Evolutionary conservation across 495 filamentous ascomycete genomes (phyloP).

Genomic region (Saxophila tyrrhenica): DNA sequence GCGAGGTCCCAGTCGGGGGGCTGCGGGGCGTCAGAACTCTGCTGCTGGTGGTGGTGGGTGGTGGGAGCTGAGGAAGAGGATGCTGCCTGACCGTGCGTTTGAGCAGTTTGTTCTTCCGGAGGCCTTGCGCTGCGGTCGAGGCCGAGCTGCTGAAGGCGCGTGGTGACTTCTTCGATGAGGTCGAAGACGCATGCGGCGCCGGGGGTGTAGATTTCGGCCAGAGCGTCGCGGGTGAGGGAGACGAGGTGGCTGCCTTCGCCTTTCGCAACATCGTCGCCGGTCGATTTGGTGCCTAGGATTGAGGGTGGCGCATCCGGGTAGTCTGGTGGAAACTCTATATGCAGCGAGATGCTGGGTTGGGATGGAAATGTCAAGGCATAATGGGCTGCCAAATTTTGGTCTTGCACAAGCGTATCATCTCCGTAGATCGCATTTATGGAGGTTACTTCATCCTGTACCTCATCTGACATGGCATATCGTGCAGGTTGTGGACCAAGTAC

Average conservation of each 20-base stretch:
- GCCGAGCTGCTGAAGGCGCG: slow-evolving; percentile 38
- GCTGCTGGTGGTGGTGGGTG: too few species aligned
- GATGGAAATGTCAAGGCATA: slow-evolving; percentile 35
- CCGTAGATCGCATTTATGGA: slow-evolving; percentile 93
- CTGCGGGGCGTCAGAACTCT: neutral
- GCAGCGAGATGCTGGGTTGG: slow-evolving; percentile 35
- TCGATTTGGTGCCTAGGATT: slow-evolving; percentile 56
- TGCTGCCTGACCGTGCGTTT: slow-evolving; percentile 10
- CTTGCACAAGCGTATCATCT: slow-evolving; percentile 45
- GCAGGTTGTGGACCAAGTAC: neutral
- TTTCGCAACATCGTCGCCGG: slow-evolving; percentile 38
- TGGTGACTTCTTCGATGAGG: slow-evolving; percentile 53
- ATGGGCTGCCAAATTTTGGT: slow-evolving; percentile 20
- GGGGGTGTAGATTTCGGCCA: slow-evolving; percentile 52
- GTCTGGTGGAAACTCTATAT: slow-evolving; percentile 45
- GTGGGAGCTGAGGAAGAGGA: neutral
- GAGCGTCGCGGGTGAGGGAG: slow-evolving; percentile 50
- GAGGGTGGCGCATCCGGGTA: slow-evolving; percentile 64
- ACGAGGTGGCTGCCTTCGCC: slow-evolving; percentile 60
- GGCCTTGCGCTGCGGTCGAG: slow-evolving; percentile 5
- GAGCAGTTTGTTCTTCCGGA: slow-evolving; percentile 10
- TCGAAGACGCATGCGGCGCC: slow-evolving; percentile 84
- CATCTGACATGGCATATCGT: slow-evolving; percentile 48
- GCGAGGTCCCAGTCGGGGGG: neutral
- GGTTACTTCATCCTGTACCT: slow-evolving; percentile 71